Percentiles rank a stretch among this genome's conserved stretches.
phyloP scores from a whole-genome alignment of 495 filamentous ascomycete genomes.

The Penicillium paxilli region DNA sequence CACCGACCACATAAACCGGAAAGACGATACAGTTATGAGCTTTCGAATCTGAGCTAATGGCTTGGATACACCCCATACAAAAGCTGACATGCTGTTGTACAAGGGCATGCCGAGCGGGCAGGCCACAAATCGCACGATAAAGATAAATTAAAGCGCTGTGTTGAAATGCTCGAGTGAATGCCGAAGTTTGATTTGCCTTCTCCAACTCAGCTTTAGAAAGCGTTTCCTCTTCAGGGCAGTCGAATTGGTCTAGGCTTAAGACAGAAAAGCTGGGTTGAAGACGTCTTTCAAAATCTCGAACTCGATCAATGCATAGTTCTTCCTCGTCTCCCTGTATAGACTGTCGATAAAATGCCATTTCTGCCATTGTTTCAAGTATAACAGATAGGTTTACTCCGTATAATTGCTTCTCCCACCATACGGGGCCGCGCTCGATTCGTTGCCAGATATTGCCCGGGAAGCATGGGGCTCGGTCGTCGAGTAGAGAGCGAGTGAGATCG shows the following conservation, averaged over 20 bases:
- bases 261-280: constrained; percentile 11
- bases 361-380: constrained; percentile 13
- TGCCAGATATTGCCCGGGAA: constrained; percentile 20
- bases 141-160: constrained; percentile 20
- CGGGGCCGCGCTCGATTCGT: constrained; percentile 15
- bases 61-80: constrained; percentile 15
- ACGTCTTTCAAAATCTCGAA: constrained; percentile 10
- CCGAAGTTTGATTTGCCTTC: constrained; percentile 9
- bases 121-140: constrained; percentile 19
- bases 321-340: constrained; percentile 4
- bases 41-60: constrained; percentile 13
- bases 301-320: constrained; percentile 9
- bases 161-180: constrained; percentile 19
- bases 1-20: constrained; percentile 19
- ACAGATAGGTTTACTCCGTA: constrained; percentile 15
- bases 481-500: constrained; percentile 29
- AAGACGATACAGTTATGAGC: constrained; percentile 22
- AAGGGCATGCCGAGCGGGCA: constrained; percentile 15
- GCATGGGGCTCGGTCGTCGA: constrained; percentile 15
- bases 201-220: constrained; percentile 5
- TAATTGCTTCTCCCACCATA: constrained; percentile 22
- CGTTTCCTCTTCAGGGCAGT: constrained; percentile 6
- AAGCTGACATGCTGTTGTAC: constrained; percentile 20
- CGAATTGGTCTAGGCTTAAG: constrained; percentile 7
- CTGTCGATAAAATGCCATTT: constrained; percentile 19